Base-by-base conservation (phyloP, 306 rosid genomes). In the Castanopsis chinensis region DNA sequence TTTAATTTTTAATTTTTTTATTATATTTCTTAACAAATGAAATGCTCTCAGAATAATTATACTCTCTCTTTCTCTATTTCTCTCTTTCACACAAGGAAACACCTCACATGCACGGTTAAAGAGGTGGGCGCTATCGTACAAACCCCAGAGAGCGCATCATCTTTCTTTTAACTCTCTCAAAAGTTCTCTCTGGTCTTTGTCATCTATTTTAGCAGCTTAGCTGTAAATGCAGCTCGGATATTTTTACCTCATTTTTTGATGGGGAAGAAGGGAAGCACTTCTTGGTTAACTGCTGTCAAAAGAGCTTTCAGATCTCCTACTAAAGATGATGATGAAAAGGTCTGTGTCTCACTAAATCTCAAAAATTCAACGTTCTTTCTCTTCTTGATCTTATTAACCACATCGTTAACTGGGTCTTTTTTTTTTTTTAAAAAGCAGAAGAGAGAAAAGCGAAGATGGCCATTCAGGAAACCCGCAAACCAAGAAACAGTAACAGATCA, bases 301-400 rank as follows among this genome's bases (percentile, higher is more conserved):
- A 91, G 99, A 49, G 99, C 98, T 60, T 95, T 95, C 88, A 91
- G 99, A 91, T 93, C 99, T 90, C 99, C 99, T 6, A 87, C 98
- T 25, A 95, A 95, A 85, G 89, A 88, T 60, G 98, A 95, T 45
- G 98, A 95, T 70, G 96, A 92, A 5, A 95, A 95, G 96, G 98
- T 91, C 69, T 21, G 17, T 7, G 20, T 43, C 14, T 27, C 4
- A 49, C 17, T 12, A 49, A 49, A 13, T 49, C 14, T 49, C 17
- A 25, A 4, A 51, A 27, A 33, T 17, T 27, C 37, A 52, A 8
- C 25, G 0, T 14, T 55, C 12, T 53, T 23, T 65, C 43, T 14
- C 59, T 23, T 57, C 25, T 45, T 71, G 37, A 41, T 56, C 53
- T 4, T 13, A 65, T 33, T 49, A 57, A 23, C 19, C 27, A 58